Evolutionary conservation across 1,284 basidiomycete species (phyloP).

Genomic region (Rhodotorula sp.): DNA sequence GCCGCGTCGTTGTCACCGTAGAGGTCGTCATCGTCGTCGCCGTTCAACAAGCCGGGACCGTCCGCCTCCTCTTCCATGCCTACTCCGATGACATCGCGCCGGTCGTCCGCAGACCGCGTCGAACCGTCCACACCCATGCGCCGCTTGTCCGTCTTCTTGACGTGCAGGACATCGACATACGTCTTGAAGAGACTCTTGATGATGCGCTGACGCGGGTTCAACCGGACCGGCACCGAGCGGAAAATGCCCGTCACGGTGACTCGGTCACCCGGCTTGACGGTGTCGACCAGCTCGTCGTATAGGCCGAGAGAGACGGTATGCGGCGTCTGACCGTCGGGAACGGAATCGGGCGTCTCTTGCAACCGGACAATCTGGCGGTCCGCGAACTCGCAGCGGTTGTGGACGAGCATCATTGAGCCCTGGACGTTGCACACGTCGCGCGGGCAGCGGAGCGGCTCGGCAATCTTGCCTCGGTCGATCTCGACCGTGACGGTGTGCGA

Average conservation of each 20-base stretch:
- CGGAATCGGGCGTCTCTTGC: conserved; percentile 92
- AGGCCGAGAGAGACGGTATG: conserved; percentile 94
- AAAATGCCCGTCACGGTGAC: conserved; percentile 91
- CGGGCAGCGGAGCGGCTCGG: conserved; percentile 86
- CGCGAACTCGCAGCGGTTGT: conserved; percentile 94
- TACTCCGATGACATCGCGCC: conserved; percentile 42
- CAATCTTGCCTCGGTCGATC: conserved; percentile 93
- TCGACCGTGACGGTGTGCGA: conserved; percentile 92
- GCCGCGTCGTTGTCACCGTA: conserved; percentile 56
- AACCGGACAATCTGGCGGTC: conserved; percentile 92
- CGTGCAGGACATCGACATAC: conserved; percentile 90
- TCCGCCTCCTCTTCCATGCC: conserved; percentile 42
- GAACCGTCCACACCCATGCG: conserved; percentile 75
- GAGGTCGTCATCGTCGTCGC: conserved; percentile 18
- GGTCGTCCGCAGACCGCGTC: conserved; percentile 60
- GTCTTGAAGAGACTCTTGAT: conserved; percentile 97
- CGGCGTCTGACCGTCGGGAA: conserved; percentile 96
- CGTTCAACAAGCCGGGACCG: conserved; percentile 1
- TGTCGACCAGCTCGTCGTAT: conserved; percentile 95
- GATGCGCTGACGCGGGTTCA: conserved; percentile 85
- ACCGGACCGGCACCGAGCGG: conserved; percentile 85
- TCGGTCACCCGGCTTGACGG: conserved; percentile 91
- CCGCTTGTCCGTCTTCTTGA: conserved; percentile 68
- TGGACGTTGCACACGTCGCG: conserved; percentile 83
- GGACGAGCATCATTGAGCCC: conserved; percentile 89